phyloP scores from a whole-genome alignment of 1,284 basidiomycete species.

The Austropuccinia psidii region DNA sequence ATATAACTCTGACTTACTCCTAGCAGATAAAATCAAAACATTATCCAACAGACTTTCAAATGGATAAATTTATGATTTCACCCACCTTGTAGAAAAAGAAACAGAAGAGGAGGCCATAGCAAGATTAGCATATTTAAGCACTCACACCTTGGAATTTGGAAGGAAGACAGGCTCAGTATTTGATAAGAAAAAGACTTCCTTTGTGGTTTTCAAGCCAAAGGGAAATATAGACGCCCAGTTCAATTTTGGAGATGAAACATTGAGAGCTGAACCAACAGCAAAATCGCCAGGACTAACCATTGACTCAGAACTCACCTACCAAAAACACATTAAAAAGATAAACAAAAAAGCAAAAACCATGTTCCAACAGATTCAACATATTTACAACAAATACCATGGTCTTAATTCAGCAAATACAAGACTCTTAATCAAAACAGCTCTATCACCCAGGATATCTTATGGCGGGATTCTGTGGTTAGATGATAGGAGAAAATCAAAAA shows the following conservation, averaged over 20 bases:
- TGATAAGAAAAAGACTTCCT: slow-evolving; percentile 1
- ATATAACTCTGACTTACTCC: not conserved
- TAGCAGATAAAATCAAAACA: not conserved
- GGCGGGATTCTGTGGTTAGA: no score
- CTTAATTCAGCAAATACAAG: no score
- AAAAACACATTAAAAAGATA: no score
- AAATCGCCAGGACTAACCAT: no score
- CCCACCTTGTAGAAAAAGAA: not conserved
- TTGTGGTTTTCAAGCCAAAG: not conserved
- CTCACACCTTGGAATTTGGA: not conserved
- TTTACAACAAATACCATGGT: no score
- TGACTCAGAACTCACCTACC: no score
- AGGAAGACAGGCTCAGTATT: not conserved
- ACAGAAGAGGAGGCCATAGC: not conserved
- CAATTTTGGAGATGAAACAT: not conserved
- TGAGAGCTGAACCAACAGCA: no score
- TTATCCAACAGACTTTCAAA: not conserved
- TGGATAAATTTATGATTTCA: not conserved
- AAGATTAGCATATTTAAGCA: not conserved
- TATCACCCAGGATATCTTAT: no score
- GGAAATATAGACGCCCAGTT: not conserved
- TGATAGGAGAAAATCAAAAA: no score
- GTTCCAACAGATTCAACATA: no score
- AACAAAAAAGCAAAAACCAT: no score
- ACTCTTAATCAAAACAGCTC: no score